Evolutionary conservation across 2,329 filamentous ascomycete genomes (phyloP).

Genomic region (Pleurostoma richardsiae): DNA sequence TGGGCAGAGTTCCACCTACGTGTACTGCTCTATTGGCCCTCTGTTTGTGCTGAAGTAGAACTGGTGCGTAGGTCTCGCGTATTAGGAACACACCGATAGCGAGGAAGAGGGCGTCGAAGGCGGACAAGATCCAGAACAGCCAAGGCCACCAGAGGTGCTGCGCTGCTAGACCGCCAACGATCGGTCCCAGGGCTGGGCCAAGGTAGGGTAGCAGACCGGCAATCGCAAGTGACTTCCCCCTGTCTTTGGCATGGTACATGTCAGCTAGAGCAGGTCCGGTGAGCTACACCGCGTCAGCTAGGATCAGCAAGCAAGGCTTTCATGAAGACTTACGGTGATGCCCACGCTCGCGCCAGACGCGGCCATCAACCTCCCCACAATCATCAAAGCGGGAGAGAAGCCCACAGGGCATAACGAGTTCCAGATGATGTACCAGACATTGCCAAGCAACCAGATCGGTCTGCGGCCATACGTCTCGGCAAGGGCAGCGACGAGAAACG

Average conservation of each 20-base stretch:
- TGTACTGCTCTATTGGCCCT: slow-evolving; percentile 17
- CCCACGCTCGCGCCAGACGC: slow-evolving; percentile 1
- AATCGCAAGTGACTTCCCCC: slow-evolving; percentile 2
- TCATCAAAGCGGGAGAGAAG: slow-evolving; percentile 27
- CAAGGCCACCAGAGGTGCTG: slow-evolving; percentile 34
- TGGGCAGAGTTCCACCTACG: slow-evolving; percentile 17
- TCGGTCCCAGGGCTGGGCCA: slow-evolving; percentile 35
- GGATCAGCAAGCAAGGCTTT: background rate
- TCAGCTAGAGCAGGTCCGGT: slow-evolving; percentile 1
- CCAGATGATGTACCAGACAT: slow-evolving; percentile 28
- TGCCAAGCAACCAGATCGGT: slow-evolving; percentile 24
- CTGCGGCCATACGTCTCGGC: slow-evolving; percentile 27
- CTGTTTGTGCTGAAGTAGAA: slow-evolving; percentile 10
- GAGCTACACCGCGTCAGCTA: background rate
- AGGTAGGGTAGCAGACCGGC: slow-evolving; percentile 12
- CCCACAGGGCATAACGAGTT: slow-evolving; percentile 27
- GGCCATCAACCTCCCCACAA: slow-evolving; percentile 1
- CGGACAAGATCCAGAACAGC: slow-evolving; percentile 36
- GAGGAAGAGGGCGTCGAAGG: slow-evolving; percentile 27
- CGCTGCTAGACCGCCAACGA: slow-evolving; percentile 33
- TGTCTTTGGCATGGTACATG: slow-evolving; percentile 1
- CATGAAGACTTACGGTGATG: background rate
- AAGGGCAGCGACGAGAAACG: slow-evolving; percentile 24
- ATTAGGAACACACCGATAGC: slow-evolving; percentile 29
- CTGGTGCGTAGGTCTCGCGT: slow-evolving; percentile 31